These are phyloP conservation scores for Chernovozyma aurita DNA, from an alignment of 1,139 yeast genomes.

Conservation along the genomic window DNA sequence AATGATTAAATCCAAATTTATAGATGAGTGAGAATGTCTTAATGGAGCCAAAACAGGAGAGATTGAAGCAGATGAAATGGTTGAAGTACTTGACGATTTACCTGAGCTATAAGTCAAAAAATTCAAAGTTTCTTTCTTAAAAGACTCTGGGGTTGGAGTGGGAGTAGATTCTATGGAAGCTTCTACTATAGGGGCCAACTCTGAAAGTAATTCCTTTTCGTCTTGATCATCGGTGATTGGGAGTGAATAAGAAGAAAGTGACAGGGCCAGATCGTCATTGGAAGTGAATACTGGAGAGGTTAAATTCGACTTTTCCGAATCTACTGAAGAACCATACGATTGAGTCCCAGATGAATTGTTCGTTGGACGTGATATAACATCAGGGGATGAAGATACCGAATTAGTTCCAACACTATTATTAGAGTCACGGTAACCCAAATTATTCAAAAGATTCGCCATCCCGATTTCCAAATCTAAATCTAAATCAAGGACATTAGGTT, in stretches of 20 bases:
- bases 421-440: not conserved
- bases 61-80: conserved; percentile 6
- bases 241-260: conserved; percentile 21
- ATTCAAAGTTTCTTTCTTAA: not conserved
- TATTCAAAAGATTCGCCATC: conserved; percentile 38
- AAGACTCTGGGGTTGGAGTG: not conserved
- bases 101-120: conserved; percentile 7
- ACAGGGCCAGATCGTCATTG: conserved; percentile 42
- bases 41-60: conserved; percentile 20
- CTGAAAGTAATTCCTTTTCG: conserved; percentile 4
- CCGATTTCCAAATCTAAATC: conserved; percentile 42
- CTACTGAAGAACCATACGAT: conserved; percentile 30
- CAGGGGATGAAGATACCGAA: conserved; percentile 4
- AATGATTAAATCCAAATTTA: conserved; percentile 49
- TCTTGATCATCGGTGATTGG: conserved; percentile 8
- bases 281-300: conserved; percentile 39
- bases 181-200: conserved; percentile 42
- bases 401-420: not conserved
- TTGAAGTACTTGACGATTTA: conserved; percentile 19
- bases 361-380: conserved; percentile 1
- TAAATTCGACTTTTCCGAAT: conserved; percentile 31
- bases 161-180: conserved; percentile 34
- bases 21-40: not conserved
- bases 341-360: not conserved
- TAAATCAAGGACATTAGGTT: conserved; percentile 10